Percentiles rank a stretch among this genome's conserved stretches.
Conservation (phyloP, 208 protist genomes). For the Leishmania martiniquensis region DNA sequence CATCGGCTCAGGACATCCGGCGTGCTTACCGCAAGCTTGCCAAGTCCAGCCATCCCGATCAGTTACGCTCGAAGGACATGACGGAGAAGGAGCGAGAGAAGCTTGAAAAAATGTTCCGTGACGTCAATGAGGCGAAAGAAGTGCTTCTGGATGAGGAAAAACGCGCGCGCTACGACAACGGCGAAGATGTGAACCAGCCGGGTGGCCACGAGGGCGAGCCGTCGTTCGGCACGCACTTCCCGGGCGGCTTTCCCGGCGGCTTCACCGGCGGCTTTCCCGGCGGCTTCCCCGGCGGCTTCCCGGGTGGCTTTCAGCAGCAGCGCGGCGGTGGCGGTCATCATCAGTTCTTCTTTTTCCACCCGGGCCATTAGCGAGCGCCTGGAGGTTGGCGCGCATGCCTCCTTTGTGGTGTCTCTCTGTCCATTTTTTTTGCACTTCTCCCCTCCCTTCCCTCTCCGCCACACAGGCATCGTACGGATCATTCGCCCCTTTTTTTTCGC, state of each 20-base stretch:
- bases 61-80: constrained; percentile 78
- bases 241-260: constrained; percentile 33
- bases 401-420: not conserved
- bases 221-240: constrained; percentile 37
- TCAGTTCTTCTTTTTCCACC: constrained; percentile 57
- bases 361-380: not conserved
- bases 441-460: not conserved
- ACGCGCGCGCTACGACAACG: constrained; percentile 86
- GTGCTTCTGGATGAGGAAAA: constrained; percentile 90
- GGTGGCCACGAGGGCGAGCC: constrained; percentile 41
- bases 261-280: constrained; percentile 21
- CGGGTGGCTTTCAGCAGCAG: constrained; percentile 20
- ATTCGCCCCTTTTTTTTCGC: not conserved
- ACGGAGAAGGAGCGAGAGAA: constrained; percentile 68
- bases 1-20: constrained; percentile 80
- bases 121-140: constrained; percentile 94
- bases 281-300: constrained; percentile 23
- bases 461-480: not conserved
- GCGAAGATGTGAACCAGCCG: constrained; percentile 87
- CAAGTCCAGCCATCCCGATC: constrained; percentile 90
- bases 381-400: not conserved
- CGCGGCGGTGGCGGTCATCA: constrained; percentile 32
- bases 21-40: constrained; percentile 91
- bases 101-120: constrained; percentile 77
- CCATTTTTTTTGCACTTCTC: not conserved